Base-by-base conservation (phyloP, 1,284 basidiomycete species). In the Cystobasidium sp. region DNA sequence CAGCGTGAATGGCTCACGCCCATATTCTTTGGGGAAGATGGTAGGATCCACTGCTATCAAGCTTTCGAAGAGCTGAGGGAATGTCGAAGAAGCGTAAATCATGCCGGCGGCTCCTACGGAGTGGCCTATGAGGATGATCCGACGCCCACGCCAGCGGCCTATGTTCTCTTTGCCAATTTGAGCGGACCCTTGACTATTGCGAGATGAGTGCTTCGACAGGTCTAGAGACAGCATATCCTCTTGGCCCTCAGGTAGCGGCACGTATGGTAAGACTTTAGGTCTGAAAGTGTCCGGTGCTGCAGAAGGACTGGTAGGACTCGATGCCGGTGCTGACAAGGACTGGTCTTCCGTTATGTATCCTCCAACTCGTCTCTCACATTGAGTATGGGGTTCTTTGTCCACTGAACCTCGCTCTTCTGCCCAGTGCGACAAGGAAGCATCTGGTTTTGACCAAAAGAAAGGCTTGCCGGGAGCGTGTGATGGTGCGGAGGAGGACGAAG, bases 11-110 rank as follows among this genome's bases (percentile, higher is more conserved):
- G 81, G 76, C 75, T 76, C 49, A 84, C 81, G 72, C 22, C 41
- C 55, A 44, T 52, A 75, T 52, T 39, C 67, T 31, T 75, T 39
- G 1, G 83, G 83, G 4, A 84, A 76, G 47, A 93, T 87, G 69
- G 92, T 86, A 0, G 95, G 93, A 80, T 97, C 94, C 37, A 95
- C 83, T 10, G 95, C 85, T 58, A 93, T 84, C 44, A 96, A 82
- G 0, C 87, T 86, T 18, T 88, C 85, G 82, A 94, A 93, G 9
- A 95, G 83, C 0, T 84, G 83, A 0, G 93, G 92, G 68, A 85
- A 82, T 12, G 86, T 84, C 18, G 88, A 69, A 0, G 79, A 64
- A 10, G 78, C 76, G 51, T 68, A 79, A 20, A 76, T 76, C 12
- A 77, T 77, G 0, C 76, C 78, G 20, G 88, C 89, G 1, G 90